Evolutionary conservation across 345 rosid genomes (phyloP).

Genomic region (Rhizophora mangle): DNA sequence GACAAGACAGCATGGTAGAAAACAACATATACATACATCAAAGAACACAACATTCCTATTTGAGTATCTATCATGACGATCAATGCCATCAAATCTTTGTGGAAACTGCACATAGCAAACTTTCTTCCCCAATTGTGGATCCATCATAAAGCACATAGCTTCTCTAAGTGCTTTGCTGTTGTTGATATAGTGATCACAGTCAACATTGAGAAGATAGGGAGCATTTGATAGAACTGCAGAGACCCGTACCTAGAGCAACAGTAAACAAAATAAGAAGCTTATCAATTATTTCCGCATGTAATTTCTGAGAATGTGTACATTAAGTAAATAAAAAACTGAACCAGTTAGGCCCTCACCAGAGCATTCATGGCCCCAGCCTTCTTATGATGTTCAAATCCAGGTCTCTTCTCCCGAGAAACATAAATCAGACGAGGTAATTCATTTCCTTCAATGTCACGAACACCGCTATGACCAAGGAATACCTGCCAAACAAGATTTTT

Average conservation of each 20-base stretch:
- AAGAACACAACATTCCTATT: conserved; percentile 89
- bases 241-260: conserved; percentile 61
- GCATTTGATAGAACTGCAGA: conserved; percentile 92
- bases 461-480: conserved; percentile 81
- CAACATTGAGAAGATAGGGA: conserved; percentile 84
- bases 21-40: conserved; percentile 55
- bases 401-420: conserved; percentile 98
- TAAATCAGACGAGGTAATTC: conserved; percentile 86
- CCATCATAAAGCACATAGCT: conserved; percentile 99
- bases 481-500: conserved; percentile 44
- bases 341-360: conserved; percentile 37
- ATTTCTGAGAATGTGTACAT: too few relatives aligned
- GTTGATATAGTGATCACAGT: conserved; percentile 93
- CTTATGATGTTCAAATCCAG: conserved; percentile 95
- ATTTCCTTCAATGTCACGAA: conserved; percentile 67
- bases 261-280: too few relatives aligned
- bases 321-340: too few relatives aligned
- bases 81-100: conserved; percentile 96
- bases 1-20: too few relatives aligned
- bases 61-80: conserved; percentile 90
- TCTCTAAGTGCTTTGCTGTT: conserved; percentile 92
- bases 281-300: too few relatives aligned
- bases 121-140: conserved; percentile 76
- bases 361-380: conserved; percentile 99
- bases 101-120: conserved; percentile 98